Percentiles rank a stretch among this genome's conserved stretches.
phyloP scores from a whole-genome alignment of 257 asterid genomes.

The Nicotiana paniculata region DNA sequence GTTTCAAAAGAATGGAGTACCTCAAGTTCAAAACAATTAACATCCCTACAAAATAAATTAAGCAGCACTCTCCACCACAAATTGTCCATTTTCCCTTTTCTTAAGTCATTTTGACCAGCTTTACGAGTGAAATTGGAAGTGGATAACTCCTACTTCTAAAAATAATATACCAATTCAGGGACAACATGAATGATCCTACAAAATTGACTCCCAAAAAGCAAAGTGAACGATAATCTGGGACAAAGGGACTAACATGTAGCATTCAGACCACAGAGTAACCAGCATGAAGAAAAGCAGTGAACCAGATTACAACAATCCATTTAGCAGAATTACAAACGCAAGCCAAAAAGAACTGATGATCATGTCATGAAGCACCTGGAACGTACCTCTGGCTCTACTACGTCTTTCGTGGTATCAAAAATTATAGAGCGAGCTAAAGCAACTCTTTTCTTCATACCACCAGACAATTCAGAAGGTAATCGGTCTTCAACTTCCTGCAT shows the following conservation, averaged over 20 bases:
- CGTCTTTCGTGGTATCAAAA: constrained; percentile 76
- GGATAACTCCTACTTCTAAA: neutral
- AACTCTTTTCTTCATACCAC: constrained; percentile 99
- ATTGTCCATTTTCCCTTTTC: neutral
- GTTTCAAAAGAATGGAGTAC: neutral
- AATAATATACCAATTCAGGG: neutral
- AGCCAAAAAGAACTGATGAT: neutral
- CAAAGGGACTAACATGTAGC: neutral
- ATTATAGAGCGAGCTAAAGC: constrained; percentile 97
- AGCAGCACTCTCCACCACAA: neutral
- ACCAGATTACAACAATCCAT: neutral
- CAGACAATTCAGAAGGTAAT: constrained; percentile 92
- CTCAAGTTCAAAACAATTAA: neutral
- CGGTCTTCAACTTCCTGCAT: constrained; percentile 92
- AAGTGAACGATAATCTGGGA: neutral
- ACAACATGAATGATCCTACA: neutral
- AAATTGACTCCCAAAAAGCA: neutral
- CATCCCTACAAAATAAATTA: neutral
- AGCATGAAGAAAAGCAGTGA: neutral
- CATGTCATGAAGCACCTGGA: constrained; percentile 10
- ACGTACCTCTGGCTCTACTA: constrained; percentile 90
- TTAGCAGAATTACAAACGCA: neutral
- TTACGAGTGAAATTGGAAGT: neutral
- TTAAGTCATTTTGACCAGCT: neutral
- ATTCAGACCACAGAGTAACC: neutral